Base-by-base conservation (phyloP, 768 basidiomycete species). In the Termitomyces sp. region DNA sequence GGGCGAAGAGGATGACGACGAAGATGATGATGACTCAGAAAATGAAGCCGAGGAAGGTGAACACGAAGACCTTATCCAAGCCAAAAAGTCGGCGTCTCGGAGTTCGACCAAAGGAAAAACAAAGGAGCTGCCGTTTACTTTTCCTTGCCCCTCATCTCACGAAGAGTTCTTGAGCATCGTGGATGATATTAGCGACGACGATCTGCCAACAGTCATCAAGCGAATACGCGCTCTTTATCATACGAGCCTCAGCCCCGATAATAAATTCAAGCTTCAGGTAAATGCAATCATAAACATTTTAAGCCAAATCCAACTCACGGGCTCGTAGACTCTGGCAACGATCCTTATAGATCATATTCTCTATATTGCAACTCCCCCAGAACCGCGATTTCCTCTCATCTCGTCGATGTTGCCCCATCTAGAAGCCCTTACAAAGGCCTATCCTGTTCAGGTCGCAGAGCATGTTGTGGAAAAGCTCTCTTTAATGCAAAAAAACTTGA, bases 401-500 rank as follows among this genome's bases (percentile, higher is more conserved):
- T 82, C 85, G 15, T 74, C 82, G 22, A 81, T 98, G 44, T 74
- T 91, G 24, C 89, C 90, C 3, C 96, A 96, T 61, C 76, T 98
- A 49, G 84, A 83, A 67, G 81, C 90, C 22, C 85, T 98, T 59
- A 84, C 89, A 18, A 86, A 86, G 64, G 78, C 89, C 9, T 96
- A 96, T 73, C 93, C 96, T 1, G 83, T 91, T 58, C 83, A 88
- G 50, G 80, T 88, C 8, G 95, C 96, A 0, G 82, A 85, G 55
- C 82, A 86, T 68, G 93, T 96, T 73, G 84, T 91, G 62, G 78
- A 83, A 33, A 98, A 98, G 74, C 81, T 98, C 48, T 76, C 80
- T 11, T 75, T 97, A 6, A 97, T 98, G 94, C 88, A 98, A 73
- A 95, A 94, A 78, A 97, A 98, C 71, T 84, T 98, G 57, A 85